A percentile compares a stretch with the other conserved stretches of the same genome.
phyloP scores from a whole-genome alignment of 768 basidiomycete species.

The Tulasnella sp. region DNA sequence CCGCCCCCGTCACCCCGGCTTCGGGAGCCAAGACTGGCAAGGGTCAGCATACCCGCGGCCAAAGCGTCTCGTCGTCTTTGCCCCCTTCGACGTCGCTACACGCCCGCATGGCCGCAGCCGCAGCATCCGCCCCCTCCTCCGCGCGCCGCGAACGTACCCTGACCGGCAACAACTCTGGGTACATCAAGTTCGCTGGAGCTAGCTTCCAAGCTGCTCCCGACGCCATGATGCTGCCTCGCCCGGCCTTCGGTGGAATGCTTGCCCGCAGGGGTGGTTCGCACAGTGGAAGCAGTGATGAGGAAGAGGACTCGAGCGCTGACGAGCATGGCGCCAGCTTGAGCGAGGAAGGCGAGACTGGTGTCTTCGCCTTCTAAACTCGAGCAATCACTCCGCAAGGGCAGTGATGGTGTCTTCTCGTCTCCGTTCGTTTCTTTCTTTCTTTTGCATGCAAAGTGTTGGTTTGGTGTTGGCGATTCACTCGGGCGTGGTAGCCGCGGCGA shows the following conservation, averaged over 20 bases:
- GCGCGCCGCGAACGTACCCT: slow-evolving; percentile 10
- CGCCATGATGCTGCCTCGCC: slow-evolving; percentile 6
- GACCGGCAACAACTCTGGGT: slow-evolving; percentile 7
- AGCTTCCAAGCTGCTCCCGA: slow-evolving; percentile 26
- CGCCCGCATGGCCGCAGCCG: slow-evolving; percentile 5
- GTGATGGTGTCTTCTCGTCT: background rate
- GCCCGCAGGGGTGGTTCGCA: background rate
- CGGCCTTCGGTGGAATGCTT: background rate
- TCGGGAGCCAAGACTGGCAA: background rate
- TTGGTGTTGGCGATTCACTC: background rate
- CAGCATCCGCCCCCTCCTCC: background rate
- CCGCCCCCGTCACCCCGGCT: background rate
- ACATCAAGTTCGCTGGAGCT: slow-evolving; percentile 14
- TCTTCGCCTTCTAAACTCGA: background rate
- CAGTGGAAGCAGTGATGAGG: background rate
- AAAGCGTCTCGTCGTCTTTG: background rate
- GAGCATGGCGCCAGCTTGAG: background rate
- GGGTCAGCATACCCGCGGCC: slow-evolving; percentile 1
- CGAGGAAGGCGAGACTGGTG: slow-evolving; percentile 13
- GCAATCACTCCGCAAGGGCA: background rate
- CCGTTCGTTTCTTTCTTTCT: background rate
- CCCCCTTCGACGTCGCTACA: background rate
- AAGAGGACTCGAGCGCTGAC: background rate
- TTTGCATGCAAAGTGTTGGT: background rate
- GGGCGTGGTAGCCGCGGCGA: background rate